phyloP scores from a whole-genome alignment of 2,329 filamentous ascomycete genomes.

The Paramyrothecium sp. region DNA sequence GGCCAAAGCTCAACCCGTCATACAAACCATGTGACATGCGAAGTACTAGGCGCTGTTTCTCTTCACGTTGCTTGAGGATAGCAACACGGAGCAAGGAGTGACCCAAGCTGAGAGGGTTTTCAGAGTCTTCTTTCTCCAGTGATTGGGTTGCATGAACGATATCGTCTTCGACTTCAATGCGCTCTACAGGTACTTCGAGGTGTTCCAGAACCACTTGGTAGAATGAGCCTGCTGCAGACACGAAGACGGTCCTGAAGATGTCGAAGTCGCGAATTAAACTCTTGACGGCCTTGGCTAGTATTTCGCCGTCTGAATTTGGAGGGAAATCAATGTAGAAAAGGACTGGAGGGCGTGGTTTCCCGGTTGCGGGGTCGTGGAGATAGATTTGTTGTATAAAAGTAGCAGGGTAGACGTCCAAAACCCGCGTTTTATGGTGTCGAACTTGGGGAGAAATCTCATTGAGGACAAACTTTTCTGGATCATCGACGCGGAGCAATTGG shows the following conservation, averaged over 20 bases:
- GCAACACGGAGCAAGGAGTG: neutral
- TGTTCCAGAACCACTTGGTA: conserved; percentile 7
- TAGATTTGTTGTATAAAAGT: conserved; percentile 5
- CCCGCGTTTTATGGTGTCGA: neutral
- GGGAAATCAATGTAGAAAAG: conserved; percentile 9
- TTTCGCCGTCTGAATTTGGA: neutral
- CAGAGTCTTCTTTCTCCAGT: conserved; percentile 1
- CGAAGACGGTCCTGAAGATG: conserved; percentile 10
- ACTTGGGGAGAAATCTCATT: conserved; percentile 2
- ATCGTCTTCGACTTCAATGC: conserved; percentile 3
- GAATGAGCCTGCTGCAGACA: neutral
- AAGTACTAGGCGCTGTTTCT: conserved; percentile 10
- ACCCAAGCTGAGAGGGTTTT: neutral
- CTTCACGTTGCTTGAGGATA: conserved; percentile 1
- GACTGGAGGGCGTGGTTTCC: neutral
- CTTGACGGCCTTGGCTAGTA: neutral
- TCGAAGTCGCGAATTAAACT: conserved; percentile 2
- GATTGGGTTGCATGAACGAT: neutral
- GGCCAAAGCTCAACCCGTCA: conserved; percentile 16
- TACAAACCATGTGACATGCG: conserved; percentile 18
- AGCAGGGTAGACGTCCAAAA: conserved; percentile 6
- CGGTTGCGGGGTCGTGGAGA: conserved; percentile 1
- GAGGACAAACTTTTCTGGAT: conserved; percentile 5
- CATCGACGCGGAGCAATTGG: conserved; percentile 6
- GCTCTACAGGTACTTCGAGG: conserved; percentile 5